phyloP scores from a whole-genome alignment of 768 basidiomycete species.

The Cubamyces sp. region DNA sequence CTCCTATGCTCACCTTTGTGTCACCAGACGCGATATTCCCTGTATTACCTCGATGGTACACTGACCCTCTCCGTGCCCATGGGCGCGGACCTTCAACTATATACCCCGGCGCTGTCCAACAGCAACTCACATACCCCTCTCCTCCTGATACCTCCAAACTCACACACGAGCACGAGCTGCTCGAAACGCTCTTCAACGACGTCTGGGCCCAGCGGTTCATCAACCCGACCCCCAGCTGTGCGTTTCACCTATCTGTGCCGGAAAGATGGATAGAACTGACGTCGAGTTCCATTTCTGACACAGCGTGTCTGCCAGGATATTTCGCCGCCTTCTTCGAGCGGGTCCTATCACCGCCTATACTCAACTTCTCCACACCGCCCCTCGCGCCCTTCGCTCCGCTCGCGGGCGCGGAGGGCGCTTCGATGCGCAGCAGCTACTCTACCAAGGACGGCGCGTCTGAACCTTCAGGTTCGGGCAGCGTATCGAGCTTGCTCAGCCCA shows the following conservation, averaged over 20 bases:
- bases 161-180: constrained; percentile 68
- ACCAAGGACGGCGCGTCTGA: background rate
- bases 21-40: constrained; percentile 73
- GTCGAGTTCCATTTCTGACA: background rate
- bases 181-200: constrained; percentile 67
- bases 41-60: constrained; percentile 78
- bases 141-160: constrained; percentile 14
- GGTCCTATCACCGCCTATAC: constrained; percentile 60
- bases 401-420: constrained; percentile 22
- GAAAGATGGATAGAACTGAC: too few relatives aligned
- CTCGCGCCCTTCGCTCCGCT: constrained; percentile 63
- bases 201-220: constrained; percentile 76
- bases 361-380: constrained; percentile 72
- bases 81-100: constrained; percentile 43
- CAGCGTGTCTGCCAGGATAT: constrained; percentile 70
- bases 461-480: background rate
- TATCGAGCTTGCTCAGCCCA: constrained; percentile 8
- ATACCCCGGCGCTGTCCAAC: constrained; percentile 57
- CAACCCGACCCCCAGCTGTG: constrained; percentile 70
- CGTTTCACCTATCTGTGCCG: constrained; percentile 24
- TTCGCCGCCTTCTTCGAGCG: constrained; percentile 74
- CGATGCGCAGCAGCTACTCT: background rate
- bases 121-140: constrained; percentile 9
- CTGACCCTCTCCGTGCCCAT: constrained; percentile 61
- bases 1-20: background rate